These are phyloP conservation scores for Eucalyptus cloeziana DNA, from an alignment of 345 rosid species.

Conservation along the genomic window DNA sequence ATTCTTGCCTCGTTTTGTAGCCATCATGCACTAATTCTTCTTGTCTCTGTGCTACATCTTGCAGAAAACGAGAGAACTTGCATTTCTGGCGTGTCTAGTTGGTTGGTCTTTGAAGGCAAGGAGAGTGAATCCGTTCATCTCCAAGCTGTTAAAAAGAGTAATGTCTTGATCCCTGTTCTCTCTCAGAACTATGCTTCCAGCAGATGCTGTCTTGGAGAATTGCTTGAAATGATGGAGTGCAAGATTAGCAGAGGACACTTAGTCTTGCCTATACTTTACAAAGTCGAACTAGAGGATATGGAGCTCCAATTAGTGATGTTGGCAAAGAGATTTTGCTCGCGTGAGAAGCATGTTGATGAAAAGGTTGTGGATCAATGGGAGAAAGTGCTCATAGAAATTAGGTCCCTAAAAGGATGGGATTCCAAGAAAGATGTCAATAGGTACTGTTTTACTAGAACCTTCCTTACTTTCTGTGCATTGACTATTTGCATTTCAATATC, in stretches of 20 bases:
- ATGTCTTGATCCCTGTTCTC: not conserved
- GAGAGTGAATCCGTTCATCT: not conserved
- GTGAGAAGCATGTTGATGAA: not conserved
- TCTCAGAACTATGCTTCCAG: not conserved
- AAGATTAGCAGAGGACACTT: not conserved
- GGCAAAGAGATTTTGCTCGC: not conserved
- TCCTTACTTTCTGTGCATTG: not conserved
- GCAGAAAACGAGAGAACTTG: not conserved
- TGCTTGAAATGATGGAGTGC: not conserved
- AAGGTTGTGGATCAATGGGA: not conserved
- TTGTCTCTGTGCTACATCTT: not conserved
- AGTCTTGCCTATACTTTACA: not conserved
- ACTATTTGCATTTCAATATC: not conserved
- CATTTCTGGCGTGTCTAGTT: not conserved
- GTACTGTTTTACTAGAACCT: not conserved
- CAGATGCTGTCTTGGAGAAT: not conserved
- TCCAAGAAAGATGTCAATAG: not conserved
- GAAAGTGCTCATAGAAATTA: not conserved
- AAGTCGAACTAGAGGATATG: not conserved
- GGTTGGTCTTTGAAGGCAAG: not conserved
- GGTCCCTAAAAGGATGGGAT: not conserved
- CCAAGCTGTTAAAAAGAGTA: not conserved
- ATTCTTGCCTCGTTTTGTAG: not conserved
- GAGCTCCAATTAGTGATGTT: not conserved
- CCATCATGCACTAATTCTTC: not conserved